Evolutionary conservation across 2,329 filamentous ascomycete species (phyloP).

Genomic region (Onygena corvina): DNA sequence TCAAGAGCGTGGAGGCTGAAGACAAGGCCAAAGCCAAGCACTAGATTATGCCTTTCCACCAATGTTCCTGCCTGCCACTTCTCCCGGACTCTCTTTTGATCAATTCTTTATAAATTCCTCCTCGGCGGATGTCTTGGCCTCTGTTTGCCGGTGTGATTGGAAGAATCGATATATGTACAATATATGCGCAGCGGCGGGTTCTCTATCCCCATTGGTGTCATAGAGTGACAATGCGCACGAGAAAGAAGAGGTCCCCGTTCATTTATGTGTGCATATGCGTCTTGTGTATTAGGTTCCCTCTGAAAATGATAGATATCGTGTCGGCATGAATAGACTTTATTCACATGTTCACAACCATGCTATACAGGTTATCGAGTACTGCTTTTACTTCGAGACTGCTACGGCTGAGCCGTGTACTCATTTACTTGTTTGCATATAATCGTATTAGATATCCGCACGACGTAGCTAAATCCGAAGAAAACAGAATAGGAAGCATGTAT

Average conservation of each 20-base stretch:
- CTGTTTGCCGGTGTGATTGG: background rate
- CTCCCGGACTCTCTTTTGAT: background rate
- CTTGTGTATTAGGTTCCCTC: conserved; percentile 6
- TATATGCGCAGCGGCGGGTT: conserved; percentile 6
- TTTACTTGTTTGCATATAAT: no score
- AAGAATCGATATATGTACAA: conserved; percentile 7
- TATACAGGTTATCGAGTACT: no score
- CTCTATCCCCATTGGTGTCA: background rate
- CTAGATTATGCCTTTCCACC: background rate
- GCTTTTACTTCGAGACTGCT: no score
- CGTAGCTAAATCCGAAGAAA: background rate
- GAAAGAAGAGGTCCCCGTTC: background rate
- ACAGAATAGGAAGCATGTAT: background rate
- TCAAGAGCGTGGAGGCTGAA: conserved; percentile 39
- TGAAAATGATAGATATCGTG: conserved; percentile 7
- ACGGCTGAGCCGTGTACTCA: no score
- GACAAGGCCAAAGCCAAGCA: conserved; percentile 27
- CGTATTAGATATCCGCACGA: no score
- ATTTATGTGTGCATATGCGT: conserved; percentile 3
- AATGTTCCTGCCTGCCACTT: background rate
- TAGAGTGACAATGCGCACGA: conserved; percentile 1
- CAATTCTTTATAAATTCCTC: background rate
- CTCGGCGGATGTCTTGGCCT: background rate
- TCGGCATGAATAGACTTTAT: conserved; percentile 8
- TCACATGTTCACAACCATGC: background rate